Conservation (phyloP, 2,329 filamentous ascomycete species). For the Colletotrichum simmondsii region DNA sequence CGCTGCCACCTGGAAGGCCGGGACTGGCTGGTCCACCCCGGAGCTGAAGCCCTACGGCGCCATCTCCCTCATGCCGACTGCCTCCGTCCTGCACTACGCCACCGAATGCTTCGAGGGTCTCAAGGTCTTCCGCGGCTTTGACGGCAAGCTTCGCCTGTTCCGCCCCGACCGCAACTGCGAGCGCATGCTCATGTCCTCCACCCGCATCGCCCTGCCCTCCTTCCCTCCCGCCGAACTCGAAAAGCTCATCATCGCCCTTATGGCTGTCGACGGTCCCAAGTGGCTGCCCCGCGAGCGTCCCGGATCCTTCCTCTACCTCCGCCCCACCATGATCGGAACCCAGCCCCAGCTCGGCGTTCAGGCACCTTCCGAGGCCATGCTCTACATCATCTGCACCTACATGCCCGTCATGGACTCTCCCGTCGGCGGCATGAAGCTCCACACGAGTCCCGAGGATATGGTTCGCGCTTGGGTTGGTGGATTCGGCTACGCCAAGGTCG, state of each 20-base stretch:
- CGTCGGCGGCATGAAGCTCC: constrained; percentile 73
- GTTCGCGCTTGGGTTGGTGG: constrained; percentile 94
- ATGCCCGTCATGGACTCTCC: constrained; percentile 68
- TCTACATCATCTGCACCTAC: constrained; percentile 82
- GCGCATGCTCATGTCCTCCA: constrained; percentile 69
- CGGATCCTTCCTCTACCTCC: constrained; percentile 83
- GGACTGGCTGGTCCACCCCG: constrained; percentile 77
- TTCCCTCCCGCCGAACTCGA: constrained; percentile 79
- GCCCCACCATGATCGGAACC: constrained; percentile 88
- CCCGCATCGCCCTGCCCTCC: constrained; percentile 77
- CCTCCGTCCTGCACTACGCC: constrained; percentile 86
- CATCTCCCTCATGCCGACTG: constrained; percentile 81
- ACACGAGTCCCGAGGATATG: constrained; percentile 84
- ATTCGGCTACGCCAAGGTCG: constrained; percentile 91
- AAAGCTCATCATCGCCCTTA: constrained; percentile 77
- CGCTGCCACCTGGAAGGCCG: constrained; percentile 73
- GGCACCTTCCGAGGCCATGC: constrained; percentile 81
- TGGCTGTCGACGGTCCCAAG: constrained; percentile 77
- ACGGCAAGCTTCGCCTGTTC: constrained; percentile 81
- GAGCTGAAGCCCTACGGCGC: constrained; percentile 82
- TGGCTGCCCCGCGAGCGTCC: constrained; percentile 80
- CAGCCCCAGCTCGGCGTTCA: constrained; percentile 84
- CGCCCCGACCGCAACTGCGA: constrained; percentile 78
- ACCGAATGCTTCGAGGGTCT: constrained; percentile 91
- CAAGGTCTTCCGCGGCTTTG: constrained; percentile 84